A percentile compares a stretch with the other conserved stretches of the same genome.
Evolutionary conservation across 2,329 filamentous ascomycete species (phyloP).

Genomic region (Alternaria metachromatica): DNA sequence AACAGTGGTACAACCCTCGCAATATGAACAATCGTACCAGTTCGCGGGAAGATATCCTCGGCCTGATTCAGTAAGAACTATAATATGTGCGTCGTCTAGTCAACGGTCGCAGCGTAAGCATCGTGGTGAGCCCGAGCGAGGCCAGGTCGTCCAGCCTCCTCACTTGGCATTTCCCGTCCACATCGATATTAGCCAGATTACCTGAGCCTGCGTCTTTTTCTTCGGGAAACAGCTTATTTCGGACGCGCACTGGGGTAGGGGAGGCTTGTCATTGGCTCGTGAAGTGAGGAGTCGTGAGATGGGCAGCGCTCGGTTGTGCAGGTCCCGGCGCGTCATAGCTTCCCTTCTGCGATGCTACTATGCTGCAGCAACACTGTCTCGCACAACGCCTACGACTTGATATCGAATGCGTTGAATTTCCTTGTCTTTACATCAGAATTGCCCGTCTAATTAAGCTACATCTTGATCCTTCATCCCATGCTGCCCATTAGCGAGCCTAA

Average conservation of each 20-base stretch:
- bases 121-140: not conserved
- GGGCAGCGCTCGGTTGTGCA: conserved; percentile 22
- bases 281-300: conserved; percentile 30
- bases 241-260: conserved; percentile 28
- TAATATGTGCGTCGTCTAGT: conserved; percentile 3
- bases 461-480: not conserved
- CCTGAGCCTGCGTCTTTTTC: conserved; percentile 33
- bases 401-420: not conserved
- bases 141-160: conserved; percentile 34
- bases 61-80: conserved; percentile 3
- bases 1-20: conserved; percentile 18
- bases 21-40: conserved; percentile 12
- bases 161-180: conserved; percentile 37
- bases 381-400: not conserved
- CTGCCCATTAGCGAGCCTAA: not conserved
- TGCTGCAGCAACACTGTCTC: not conserved
- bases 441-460: not conserved
- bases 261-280: conserved; percentile 40
- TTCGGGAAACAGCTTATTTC: conserved; percentile 36
- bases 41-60: conserved; percentile 6
- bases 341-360: conserved; percentile 11
- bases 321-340: conserved; percentile 23
- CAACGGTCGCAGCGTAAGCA: not conserved
- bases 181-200: conserved; percentile 47
- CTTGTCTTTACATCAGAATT: not conserved